phyloP scores from a whole-genome alignment of 2,329 filamentous ascomycete genomes.

The Emydomyces testavorans region DNA sequence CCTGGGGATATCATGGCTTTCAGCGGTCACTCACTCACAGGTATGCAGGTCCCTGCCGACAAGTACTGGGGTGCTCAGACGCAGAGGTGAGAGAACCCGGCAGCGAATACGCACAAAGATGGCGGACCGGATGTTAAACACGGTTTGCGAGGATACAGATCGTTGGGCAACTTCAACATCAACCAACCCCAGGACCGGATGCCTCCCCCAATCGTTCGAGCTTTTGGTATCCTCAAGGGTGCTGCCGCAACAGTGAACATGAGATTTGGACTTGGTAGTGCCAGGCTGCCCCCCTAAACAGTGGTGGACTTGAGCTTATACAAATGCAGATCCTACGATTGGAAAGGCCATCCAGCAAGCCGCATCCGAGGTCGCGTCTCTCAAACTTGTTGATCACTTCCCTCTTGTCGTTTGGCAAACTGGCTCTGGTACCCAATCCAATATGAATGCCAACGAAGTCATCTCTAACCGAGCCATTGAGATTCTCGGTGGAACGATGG shows the following conservation, averaged over 20 bases:
- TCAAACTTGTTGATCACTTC: slow-evolving; percentile 94
- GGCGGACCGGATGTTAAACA: slow-evolving; percentile 19
- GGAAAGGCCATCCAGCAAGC: slow-evolving; percentile 91
- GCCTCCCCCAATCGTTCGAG: slow-evolving; percentile 81
- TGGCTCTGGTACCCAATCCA: slow-evolving; percentile 94
- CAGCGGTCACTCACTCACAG: not conserved
- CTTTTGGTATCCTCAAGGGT: slow-evolving; percentile 95
- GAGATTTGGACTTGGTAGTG: slow-evolving; percentile 66
- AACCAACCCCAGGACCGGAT: slow-evolving; percentile 99
- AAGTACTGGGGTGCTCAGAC: slow-evolving; percentile 99
- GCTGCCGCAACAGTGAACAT: slow-evolving; percentile 94
- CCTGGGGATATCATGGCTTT: not conserved
- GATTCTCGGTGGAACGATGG: slow-evolving; percentile 87
- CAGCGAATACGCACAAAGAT: not conserved
- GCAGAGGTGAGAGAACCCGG: slow-evolving; percentile 48
- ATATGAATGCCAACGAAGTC: slow-evolving; percentile 99
- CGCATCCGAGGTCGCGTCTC: slow-evolving; percentile 79
- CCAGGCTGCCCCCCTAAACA: slow-evolving; percentile 7
- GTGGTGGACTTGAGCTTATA: slow-evolving; percentile 17
- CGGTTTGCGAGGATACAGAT: slow-evolving; percentile 34
- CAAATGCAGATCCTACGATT: slow-evolving; percentile 62
- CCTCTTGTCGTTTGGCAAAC: slow-evolving; percentile 99
- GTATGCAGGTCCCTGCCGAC: slow-evolving; percentile 57
- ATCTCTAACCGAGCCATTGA: slow-evolving; percentile 99
- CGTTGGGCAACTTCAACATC: slow-evolving; percentile 95